Percentiles rank a stretch among this genome's conserved stretches.
These are phyloP conservation scores for Viridothelium virens DNA, from an alignment of 495 filamentous ascomycete species.

Conservation along the genomic window DNA sequence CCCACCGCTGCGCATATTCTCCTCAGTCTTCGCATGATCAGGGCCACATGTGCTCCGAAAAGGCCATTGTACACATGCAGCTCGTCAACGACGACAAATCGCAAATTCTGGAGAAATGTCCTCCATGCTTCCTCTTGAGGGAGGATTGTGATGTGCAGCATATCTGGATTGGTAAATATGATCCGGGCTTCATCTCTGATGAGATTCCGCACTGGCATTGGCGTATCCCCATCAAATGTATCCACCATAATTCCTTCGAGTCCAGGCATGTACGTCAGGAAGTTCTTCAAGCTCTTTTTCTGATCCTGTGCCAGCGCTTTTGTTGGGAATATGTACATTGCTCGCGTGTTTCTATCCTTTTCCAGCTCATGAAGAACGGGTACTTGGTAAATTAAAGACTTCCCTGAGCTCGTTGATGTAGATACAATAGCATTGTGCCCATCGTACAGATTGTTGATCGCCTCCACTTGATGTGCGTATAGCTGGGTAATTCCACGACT, in stretches of 20 bases:
- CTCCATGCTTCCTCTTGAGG: constrained; percentile 89
- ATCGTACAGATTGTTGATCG: constrained; percentile 80
- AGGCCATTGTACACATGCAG: constrained; percentile 95
- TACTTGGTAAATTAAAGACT: constrained; percentile 93
- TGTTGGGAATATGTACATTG: constrained; percentile 98
- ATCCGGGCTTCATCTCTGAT: constrained; percentile 86
- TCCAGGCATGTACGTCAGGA: constrained; percentile 69
- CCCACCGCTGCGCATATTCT: constrained; percentile 87
- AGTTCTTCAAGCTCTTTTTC: constrained; percentile 73
- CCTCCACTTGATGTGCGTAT: constrained; percentile 93
- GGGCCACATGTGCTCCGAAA: constrained; percentile 87
- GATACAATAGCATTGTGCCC: constrained; percentile 85
- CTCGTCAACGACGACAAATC: constrained; percentile 74
- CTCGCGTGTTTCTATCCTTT: constrained; percentile 62
- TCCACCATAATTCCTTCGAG: constrained; percentile 74
- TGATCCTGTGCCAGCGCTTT: constrained; percentile 97
- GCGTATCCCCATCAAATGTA: constrained; percentile 93
- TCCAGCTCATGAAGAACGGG: constrained; percentile 87
- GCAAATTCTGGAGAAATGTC: constrained; percentile 77
- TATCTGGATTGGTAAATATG: constrained; percentile 98
- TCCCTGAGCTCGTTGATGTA: constrained; percentile 93
- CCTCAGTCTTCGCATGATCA: constrained; percentile 86
- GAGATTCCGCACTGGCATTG: constrained; percentile 63
- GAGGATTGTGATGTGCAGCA: constrained; percentile 92
- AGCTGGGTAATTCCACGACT: constrained; percentile 73